Base-by-base conservation (phyloP, 257 asterid species). In the Agastache rugosa region DNA sequence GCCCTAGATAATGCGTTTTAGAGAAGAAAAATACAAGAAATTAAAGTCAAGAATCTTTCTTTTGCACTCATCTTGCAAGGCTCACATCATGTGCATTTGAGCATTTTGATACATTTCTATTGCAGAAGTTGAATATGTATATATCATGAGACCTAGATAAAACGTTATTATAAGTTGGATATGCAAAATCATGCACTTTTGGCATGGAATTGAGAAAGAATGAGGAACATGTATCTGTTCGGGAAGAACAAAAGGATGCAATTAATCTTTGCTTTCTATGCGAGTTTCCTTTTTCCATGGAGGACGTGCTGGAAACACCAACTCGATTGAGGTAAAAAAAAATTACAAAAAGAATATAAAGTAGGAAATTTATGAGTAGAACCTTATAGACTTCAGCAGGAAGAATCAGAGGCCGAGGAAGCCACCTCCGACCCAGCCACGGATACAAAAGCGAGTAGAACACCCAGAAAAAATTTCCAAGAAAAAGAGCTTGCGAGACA, bases 341-440 rank as follows among this genome's bases (percentile, higher is more conserved):
- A 44, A 50, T 42, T 6, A 34, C 20, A 29, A n/a, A 20, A 37
- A 48, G 15, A 71, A 58, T 22, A 56, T 0, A 45, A 37, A 45
- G 51, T 50, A 8, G 51, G 83, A 35, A 75, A 67, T 8, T 41
- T 10, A 35, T 42, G 67, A 39, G 59, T 4, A 41, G 74, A 71
- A 63, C 99, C 98, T 89, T 95, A 83, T 90, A 85, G 47, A 92
- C 93, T 86, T 94, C 99, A 82, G 98, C 87, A 47, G 99, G 97
- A 85, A 95, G 98, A 72, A 95, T 84, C 69, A 95, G 78, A 61
- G 97, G 98, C 68, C 88, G 93, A 75, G 99, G 98, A 77, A 95
- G 90, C 99, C 99, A 92, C 77, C 73, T 75, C 55, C 79, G 69
- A 70, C 50, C 77, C 63, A 92, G 83, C 88, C 86, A 92, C 10